Percentiles rank a stretch among this genome's conserved stretches.
These are phyloP conservation scores for Nitzschia putrida DNA, from an alignment of 108 stramenopile genomes.

Conservation along the genomic window DNA sequence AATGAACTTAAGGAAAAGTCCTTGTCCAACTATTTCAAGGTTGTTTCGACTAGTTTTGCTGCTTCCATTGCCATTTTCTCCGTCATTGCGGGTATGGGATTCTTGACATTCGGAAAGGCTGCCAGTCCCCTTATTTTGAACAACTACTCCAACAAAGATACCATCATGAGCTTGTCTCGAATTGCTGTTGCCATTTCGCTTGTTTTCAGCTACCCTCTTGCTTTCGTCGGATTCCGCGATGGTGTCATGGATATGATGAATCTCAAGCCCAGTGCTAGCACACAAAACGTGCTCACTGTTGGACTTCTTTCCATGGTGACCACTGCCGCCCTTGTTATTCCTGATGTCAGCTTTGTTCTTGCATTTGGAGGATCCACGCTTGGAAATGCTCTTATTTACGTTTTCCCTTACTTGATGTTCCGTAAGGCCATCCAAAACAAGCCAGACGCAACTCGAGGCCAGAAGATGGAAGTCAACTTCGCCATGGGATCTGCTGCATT, in stretches of 20 bases:
- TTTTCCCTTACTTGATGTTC: conserved; percentile 87
- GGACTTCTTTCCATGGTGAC: conserved; percentile 70
- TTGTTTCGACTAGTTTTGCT: conserved; percentile 81
- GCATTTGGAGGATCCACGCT: conserved; percentile 93
- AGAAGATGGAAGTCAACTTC: conserved; percentile 67
- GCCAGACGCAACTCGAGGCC: conserved; percentile 55
- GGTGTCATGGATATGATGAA: conserved; percentile 77
- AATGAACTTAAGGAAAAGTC: conserved; percentile 92
- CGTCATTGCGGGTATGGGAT: conserved; percentile 81
- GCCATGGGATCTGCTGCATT: conserved; percentile 63
- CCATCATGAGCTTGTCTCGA: conserved; percentile 84
- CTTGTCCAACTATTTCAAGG: conserved; percentile 77
- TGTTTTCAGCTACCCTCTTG: conserved; percentile 64
- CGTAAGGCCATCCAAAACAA: conserved; percentile 64
- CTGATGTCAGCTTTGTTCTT: conserved; percentile 81
- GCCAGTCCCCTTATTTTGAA: conserved; percentile 91
- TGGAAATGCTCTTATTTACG: conserved; percentile 88
- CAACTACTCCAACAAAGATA: conserved; percentile 90
- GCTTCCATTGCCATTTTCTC: conserved; percentile 71
- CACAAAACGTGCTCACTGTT: conserved; percentile 68
- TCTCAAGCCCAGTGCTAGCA: conserved; percentile 38
- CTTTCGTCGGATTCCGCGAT: conserved; percentile 81
- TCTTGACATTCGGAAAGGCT: conserved; percentile 90
- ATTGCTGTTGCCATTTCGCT: conserved; percentile 84
- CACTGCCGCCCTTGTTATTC: conserved; percentile 61